Percentiles rank a stretch among this genome's conserved stretches.
These are phyloP conservation scores for Leccinum griseonigrum DNA, from an alignment of 1,284 basidiomycete species.

Conservation along the genomic window DNA sequence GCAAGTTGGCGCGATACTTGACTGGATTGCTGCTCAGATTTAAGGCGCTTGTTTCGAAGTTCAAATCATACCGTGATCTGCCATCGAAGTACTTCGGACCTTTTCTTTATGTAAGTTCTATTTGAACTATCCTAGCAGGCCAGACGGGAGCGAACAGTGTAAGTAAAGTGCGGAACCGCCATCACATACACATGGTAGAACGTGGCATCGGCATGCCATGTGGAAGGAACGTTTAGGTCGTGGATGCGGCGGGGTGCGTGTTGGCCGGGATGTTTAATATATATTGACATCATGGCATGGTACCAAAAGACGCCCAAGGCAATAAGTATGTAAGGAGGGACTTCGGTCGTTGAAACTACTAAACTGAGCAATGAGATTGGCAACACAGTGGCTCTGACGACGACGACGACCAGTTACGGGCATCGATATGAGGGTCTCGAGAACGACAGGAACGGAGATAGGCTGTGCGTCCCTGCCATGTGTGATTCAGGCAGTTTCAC, in stretches of 20 bases:
- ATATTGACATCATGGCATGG: not conserved
- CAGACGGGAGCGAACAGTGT: not conserved
- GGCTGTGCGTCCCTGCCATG: conserved; percentile 11
- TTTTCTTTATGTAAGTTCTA: not conserved
- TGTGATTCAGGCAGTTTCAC: conserved; percentile 1
- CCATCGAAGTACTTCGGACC: not conserved
- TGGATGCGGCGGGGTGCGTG: conserved; percentile 6
- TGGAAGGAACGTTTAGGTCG: not conserved
- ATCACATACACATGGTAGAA: not conserved
- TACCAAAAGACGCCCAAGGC: not conserved
- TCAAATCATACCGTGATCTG: not conserved
- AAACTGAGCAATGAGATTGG: conserved; percentile 1
- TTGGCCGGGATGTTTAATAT: not conserved
- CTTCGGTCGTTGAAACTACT: not conserved
- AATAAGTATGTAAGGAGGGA: not conserved
- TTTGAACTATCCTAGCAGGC: not conserved
- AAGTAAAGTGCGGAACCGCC: not conserved
- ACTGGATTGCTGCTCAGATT: not conserved
- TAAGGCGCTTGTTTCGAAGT: not conserved
- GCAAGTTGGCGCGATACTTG: not conserved
- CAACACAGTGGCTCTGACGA: not conserved
- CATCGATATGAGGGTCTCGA: not conserved
- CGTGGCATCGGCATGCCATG: not conserved
- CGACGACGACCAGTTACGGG: not conserved
- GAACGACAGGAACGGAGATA: conserved; percentile 1